These are phyloP conservation scores for Raphanus raphanistrum DNA, from an alignment of 345 rosid species.

Conservation along the genomic window DNA sequence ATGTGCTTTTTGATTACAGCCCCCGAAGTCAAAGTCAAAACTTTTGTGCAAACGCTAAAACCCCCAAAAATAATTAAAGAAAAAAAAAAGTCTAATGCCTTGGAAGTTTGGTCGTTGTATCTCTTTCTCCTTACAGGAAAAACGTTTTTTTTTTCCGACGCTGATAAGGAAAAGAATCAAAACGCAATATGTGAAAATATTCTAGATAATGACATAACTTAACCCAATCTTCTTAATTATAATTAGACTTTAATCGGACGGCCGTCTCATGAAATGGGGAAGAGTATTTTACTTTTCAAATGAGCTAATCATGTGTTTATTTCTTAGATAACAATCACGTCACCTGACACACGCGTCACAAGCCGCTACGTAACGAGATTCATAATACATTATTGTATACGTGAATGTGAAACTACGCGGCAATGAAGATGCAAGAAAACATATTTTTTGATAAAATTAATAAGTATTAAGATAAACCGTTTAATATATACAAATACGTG, in stretches of 20 bases:
- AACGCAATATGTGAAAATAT: neutral
- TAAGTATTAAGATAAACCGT: neutral
- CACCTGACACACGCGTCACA: neutral
- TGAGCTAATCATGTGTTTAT: neutral
- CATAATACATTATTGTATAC: neutral
- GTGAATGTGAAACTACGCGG: neutral
- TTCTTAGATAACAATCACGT: neutral
- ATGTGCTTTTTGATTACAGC: slow-evolving; percentile 42
- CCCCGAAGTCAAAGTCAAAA: slow-evolving; percentile 51
- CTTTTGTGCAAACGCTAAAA: slow-evolving; percentile 23
- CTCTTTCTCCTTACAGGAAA: slow-evolving; percentile 23
- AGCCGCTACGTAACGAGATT: neutral
- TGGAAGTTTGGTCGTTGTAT: slow-evolving; percentile 33
- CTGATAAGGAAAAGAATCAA: slow-evolving; percentile 14
- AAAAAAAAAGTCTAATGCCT: slow-evolving; percentile 17
- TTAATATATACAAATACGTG: neutral
- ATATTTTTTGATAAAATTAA: neutral
- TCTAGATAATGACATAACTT: neutral
- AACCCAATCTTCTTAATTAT: neutral
- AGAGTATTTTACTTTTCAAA: neutral
- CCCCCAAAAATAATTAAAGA: neutral
- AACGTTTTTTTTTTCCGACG: slow-evolving; percentile 25
- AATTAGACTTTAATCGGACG: neutral
- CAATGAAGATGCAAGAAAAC: neutral
- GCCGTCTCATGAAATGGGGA: neutral